A percentile compares a stretch with the other conserved stretches of the same genome.
These are phyloP conservation scores for Fusarium domesticum DNA, from an alignment of 2,329 filamentous ascomycete species.

Conservation along the genomic window DNA sequence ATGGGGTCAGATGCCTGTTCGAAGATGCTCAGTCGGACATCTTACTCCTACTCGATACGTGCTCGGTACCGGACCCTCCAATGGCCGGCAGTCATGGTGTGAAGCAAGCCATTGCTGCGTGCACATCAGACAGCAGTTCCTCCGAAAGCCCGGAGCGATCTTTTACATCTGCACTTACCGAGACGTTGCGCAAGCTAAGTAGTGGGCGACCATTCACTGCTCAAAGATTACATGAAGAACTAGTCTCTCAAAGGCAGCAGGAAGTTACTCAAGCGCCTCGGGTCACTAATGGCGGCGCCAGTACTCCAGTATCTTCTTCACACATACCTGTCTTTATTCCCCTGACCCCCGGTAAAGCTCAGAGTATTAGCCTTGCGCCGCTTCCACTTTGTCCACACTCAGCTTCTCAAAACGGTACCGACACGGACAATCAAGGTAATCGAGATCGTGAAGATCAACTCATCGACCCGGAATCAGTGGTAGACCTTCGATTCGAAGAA, in stretches of 20 bases:
- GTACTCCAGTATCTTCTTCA: conserved; percentile 33
- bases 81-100: conserved; percentile 51
- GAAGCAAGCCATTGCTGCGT: conserved; percentile 64
- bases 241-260: conserved; percentile 44
- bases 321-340: conserved; percentile 53
- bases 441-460: conserved; percentile 37
- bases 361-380: conserved; percentile 52
- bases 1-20: conserved; percentile 58
- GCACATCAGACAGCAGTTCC: conserved; percentile 47
- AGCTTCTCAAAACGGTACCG: conserved; percentile 30
- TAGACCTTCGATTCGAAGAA: conserved; percentile 60
- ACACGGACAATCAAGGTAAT: conserved; percentile 22
- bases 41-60: conserved; percentile 61
- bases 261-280: conserved; percentile 42
- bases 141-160: conserved; percentile 48
- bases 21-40: conserved; percentile 63
- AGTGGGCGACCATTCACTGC: conserved; percentile 54
- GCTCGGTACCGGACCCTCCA: conserved; percentile 51
- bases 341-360: conserved; percentile 52
- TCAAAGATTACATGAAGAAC: conserved; percentile 56
- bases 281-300: conserved; percentile 46
- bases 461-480: conserved; percentile 47
- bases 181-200: conserved; percentile 54
- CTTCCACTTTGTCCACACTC: conserved; percentile 35
- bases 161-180: conserved; percentile 56